Conservation (phyloP, 148 eudicot species). For the Mesembryanthemum crystallinum region DNA sequence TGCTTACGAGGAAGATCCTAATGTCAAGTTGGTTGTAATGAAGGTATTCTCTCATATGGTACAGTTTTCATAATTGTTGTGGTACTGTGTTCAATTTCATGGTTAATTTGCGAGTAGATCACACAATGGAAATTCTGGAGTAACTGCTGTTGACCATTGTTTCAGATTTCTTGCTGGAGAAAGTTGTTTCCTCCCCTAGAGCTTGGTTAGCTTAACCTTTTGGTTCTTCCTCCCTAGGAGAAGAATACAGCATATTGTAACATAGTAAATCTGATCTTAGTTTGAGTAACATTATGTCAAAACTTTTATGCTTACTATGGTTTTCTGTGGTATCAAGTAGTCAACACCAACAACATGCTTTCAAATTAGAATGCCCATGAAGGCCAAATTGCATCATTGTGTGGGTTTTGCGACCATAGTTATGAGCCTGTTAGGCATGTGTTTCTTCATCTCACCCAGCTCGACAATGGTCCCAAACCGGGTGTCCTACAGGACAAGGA, state of each 20-base stretch:
- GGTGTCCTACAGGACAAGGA: no score
- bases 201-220: not conserved
- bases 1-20: constrained; percentile 57
- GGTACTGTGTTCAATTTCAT: not conserved
- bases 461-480: no score
- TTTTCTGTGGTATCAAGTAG: no score
- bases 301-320: no score
- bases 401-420: no score
- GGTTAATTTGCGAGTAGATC: not conserved
- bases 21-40: constrained; percentile 69
- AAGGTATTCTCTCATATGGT: constrained; percentile 46
- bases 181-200: no score
- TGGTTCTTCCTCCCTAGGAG: not conserved
- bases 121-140: not conserved
- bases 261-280: not conserved
- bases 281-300: no score
- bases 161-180: not conserved
- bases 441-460: no score
- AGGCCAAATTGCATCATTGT: no score
- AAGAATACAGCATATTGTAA: not conserved
- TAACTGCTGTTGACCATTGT: not conserved
- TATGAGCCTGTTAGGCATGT: no score
- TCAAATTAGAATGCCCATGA: no score
- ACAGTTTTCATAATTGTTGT: not conserved
- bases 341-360: no score